Base-by-base conservation (phyloP, 2,329 filamentous ascomycete species). In the Stachybotrys echinatus region DNA sequence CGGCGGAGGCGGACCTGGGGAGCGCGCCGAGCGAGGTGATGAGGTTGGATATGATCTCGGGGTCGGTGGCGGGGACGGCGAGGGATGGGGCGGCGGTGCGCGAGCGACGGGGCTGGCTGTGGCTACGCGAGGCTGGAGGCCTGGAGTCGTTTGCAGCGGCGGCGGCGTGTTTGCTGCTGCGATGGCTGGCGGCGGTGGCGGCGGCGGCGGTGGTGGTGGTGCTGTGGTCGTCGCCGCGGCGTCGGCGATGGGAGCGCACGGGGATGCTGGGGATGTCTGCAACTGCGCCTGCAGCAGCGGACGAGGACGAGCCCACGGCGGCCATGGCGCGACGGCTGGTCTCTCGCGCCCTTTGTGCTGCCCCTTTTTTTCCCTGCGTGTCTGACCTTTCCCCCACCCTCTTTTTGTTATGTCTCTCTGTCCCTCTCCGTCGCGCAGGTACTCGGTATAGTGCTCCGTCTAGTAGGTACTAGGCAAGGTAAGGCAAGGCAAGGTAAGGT, bases 11-110 rank as follows among this genome's bases (percentile, higher is more conserved):
- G 20, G 88, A 85, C 45, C 81, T 77, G 19, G 84, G 87, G 58
- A 80, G 88, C 61, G 83, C 81, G 58, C 82, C 82, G 37, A 87
- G 75, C 48, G 79, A 89, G 55, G 84, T 89, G 69, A 87, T 91
- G 48, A 83, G 73, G 49, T 77, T 80, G 22, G 81, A 84, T 51
- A 86, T 89, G 64, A 91, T 80, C 63, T 88, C 85, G 51, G 87
- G 85, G 45, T 81, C 82, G 14, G 80, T 75, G 39, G 77, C 73
- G 22, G 71, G 62, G 42, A 71, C 57, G 58, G 49, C 38, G 38
- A 40, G 7, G 38, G 18, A 40, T 8, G 38, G 38, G 7, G 38
- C 38, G 38, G 38, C n/a, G n/a, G n/a, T n/a, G n/a, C n/a, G n/a
- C n/a, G n/a, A n/a, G n/a, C n/a, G n/a, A n/a, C n/a, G 14, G 38